Evolutionary conservation across 2,329 filamentous ascomycete species (phyloP), one percentile per base, ranked within the genome.

Genomic region (Aspergillus sp.): DNA sequence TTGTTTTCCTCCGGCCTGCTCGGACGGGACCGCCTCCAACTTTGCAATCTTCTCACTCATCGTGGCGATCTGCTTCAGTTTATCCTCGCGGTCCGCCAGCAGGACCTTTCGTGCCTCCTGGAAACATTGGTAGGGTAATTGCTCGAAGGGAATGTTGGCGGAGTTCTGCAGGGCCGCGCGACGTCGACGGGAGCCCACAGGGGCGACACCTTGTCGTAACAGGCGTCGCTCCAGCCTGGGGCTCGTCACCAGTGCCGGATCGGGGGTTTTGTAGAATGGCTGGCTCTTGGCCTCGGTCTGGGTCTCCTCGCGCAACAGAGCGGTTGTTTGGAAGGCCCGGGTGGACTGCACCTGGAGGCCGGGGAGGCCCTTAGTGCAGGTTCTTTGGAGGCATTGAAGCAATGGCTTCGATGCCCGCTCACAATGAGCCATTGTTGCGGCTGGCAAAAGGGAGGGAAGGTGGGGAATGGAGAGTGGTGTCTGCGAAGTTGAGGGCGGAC

Each of bases 91-190:
- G 70, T 99, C 94, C 50, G 83, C 83, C 49, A 85, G 80, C 51
- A 99, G 78, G 45, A 97, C 75, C 69, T 90, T 89, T 57, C 92
- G 84, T 38, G 94, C 94, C 76, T 96, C 92, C 75, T 99, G 94
- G 77, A 97, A 99, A 74, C 90, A 94, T 80, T 97, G 93, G 76
- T 95, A 99, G 16, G 94, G 94, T 60, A 99, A 78, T 69, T 93
- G 88, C 77, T 96, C 90, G 68, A 99, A 96, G 22, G 92, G 90
- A 46, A 96, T 76, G 64, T 87, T 82, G 56, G 80, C 58, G 76
- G 82, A 63, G 76, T 82, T 65, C 80, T 76, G 84, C 55, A 92
- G 72, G 24, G 88, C 88, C 24, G 85, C 83, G 68, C 93, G 87
- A 57, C 92, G 87, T 78, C 92, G 84, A 62, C 92, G 85, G 43